Conservation (phyloP, 2,329 filamentous ascomycete genomes). For the Teratosphaeria pseudoeucalypti region DNA sequence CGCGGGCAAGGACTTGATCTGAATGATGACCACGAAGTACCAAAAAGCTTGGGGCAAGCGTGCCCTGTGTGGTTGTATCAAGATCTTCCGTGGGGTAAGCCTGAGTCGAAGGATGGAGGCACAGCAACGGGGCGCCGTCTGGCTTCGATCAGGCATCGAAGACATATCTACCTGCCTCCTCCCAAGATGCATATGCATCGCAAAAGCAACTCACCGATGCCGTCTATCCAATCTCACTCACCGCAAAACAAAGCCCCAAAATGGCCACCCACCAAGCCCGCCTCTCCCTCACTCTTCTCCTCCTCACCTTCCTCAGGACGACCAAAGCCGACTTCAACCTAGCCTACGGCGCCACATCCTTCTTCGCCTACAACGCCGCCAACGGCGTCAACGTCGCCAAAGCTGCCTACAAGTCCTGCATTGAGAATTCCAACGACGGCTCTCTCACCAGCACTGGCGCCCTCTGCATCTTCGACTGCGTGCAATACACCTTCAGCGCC, state of each 20-base stretch:
- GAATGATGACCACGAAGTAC: too few relatives aligned
- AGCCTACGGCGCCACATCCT: not conserved
- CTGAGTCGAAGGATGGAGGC: too few relatives aligned
- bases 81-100: too few relatives aligned
- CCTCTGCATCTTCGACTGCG: not conserved
- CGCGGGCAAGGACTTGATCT: too few relatives aligned
- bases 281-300: not conserved
- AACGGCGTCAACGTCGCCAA: not conserved
- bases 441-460: not conserved
- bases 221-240: too few relatives aligned
- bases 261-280: not conserved
- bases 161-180: too few relatives aligned
- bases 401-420: not conserved
- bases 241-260: not conserved
- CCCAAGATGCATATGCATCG: too few relatives aligned
- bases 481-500: not conserved
- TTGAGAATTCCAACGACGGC: not conserved
- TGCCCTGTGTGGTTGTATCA: too few relatives aligned
- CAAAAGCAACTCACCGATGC: too few relatives aligned
- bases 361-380: not conserved
- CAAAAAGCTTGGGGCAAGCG: too few relatives aligned
- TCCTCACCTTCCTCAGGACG: not conserved
- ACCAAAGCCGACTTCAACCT: not conserved
- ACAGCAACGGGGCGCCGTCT: too few relatives aligned
- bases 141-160: too few relatives aligned